Base-by-base conservation (phyloP, 495 filamentous ascomycete species). In the Penicillium canariense region DNA sequence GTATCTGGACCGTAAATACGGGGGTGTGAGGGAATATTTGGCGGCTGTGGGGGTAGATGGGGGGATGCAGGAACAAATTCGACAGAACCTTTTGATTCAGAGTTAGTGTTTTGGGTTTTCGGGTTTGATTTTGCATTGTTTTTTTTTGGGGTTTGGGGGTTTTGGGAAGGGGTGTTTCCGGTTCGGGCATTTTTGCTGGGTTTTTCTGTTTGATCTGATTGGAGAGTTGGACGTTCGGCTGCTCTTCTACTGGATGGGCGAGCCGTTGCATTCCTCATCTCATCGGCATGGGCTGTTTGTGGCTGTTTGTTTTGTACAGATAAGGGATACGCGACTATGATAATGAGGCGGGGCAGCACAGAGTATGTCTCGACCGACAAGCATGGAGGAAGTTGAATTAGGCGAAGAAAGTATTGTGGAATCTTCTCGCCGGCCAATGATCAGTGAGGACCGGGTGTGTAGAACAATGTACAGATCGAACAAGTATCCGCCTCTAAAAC, bases 21-120 rank as follows among this genome's bases (percentile, higher is more conserved):
- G 85, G 0, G 82, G 86, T 0, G 70, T 88, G 6, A 66, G 77
- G 32, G 68, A 60, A n/a, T 91, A 91, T 70, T 68, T 91, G 47
- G 67, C 71, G 26, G 57, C 57, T 9, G 80, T 84, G 44, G 86
- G 86, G 9, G 79, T 91, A 44, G 67, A 65, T 12, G 54, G 55
- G 11, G 68, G 61, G 23, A 67, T 66, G 52, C 58, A 74, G 48
- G 69, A 75, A 40, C 60, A 42, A 15, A 66, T 80, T 42, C 57
- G 68, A 57, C 52, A 47, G 50, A 59, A 45, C 36, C 55, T 74
- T 28, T 32, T 67, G 58, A 34, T 27, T 32, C 39, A 53, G 50
- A 30, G n/a, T 20, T 40, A 15, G 14, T 22, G 23, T 10, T 9
- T 35, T 35, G 60, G 58, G 46, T 5, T 28, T 14, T 60, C 22